Base-by-base conservation (phyloP, 75 land plant species). In the Isoetes taiwanensis region DNA sequence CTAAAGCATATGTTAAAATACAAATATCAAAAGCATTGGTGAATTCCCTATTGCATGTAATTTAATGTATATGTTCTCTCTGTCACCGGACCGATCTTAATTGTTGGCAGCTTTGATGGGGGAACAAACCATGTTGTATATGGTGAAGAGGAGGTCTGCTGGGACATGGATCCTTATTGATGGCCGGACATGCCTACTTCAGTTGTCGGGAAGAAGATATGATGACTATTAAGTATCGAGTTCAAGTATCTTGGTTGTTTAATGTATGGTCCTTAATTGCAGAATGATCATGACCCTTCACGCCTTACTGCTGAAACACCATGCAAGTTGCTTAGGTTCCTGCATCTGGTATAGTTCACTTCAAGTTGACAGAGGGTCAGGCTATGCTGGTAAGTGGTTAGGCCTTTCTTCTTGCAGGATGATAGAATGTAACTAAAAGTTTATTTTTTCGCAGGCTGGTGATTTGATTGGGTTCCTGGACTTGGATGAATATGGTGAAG, bases 261-360 rank as follows among this genome's bases (percentile, higher is more conserved):
- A n/a, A n/a, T n/a, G n/a, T n/a, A n/a, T n/a, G n/a, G n/a, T n/a
- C n/a, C n/a, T 46, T 0, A 41, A 32, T 65, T 76, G 21, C 78
- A 93, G 98, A 93, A 88, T 78, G 98, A 93, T 65, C 95, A 93
- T 68, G 98, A 93, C 64, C 98, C 98, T 34, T 93, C 98, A 11
- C 86, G 86, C 39, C 66, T 93, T 39, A 67, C 88, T 19, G 98
- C 98, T 5, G 98, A 93, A 69, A 88, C 98, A 50, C 95, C 98
- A 42, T 93, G 98, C 81, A 93, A 93, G 66, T 74, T 93, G 25
- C 76, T 87, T 21, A 71, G 96, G 17, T 93, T 72, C 63, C 50
- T 93, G 41, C 98, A 59, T 69, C 98, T 63, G 98, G 98, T 34
- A 59, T 70, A 1, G 73, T 93, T 54, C 83, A 80, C 30, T 88